A percentile compares a stretch with the other conserved stretches of the same genome.
phyloP scores from a whole-genome alignment of 352 stramenopile genomes.

The Phytopythium boreale region DNA sequence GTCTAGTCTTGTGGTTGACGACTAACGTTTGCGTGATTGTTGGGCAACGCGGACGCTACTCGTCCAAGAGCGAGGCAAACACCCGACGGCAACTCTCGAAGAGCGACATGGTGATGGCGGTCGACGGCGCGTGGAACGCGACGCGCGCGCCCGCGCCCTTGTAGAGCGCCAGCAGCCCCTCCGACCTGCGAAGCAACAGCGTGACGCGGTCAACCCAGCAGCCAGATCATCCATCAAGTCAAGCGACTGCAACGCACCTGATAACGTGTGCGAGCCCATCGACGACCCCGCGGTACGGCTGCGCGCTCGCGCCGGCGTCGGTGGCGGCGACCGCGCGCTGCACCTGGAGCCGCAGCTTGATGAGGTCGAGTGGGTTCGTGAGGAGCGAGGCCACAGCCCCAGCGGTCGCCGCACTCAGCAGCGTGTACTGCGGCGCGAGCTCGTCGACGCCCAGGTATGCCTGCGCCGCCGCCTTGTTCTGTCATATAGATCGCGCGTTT shows the following conservation, averaged over 20 bases:
- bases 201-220: constrained; percentile 5
- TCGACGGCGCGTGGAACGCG: constrained; percentile 94
- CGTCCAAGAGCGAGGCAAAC: constrained; percentile 45
- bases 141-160: constrained; percentile 93
- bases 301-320: constrained; percentile 10
- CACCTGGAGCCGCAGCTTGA: constrained; percentile 95
- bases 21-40: background rate
- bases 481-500: background rate
- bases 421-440: constrained; percentile 57
- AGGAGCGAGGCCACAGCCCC: constrained; percentile 92
- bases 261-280: constrained; percentile 88
- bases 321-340: constrained; percentile 37
- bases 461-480: constrained; percentile 61
- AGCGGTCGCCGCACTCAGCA: constrained; percentile 72
- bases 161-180: constrained; percentile 91
- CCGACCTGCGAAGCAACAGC: constrained; percentile 38
- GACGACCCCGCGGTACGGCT: constrained; percentile 65
- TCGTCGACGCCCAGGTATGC: constrained; percentile 35
- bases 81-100: constrained; percentile 90
- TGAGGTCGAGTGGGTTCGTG: constrained; percentile 97
- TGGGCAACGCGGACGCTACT: constrained; percentile 2
- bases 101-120: constrained; percentile 96
- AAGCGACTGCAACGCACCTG: constrained; percentile 22
- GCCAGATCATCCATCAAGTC: background rate
- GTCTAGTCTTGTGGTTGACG: background rate